Evolutionary conservation across 2,329 filamentous ascomycete species (phyloP), one percentile per base, ranked within the genome.

Genomic region (Penicillium sp.): DNA sequence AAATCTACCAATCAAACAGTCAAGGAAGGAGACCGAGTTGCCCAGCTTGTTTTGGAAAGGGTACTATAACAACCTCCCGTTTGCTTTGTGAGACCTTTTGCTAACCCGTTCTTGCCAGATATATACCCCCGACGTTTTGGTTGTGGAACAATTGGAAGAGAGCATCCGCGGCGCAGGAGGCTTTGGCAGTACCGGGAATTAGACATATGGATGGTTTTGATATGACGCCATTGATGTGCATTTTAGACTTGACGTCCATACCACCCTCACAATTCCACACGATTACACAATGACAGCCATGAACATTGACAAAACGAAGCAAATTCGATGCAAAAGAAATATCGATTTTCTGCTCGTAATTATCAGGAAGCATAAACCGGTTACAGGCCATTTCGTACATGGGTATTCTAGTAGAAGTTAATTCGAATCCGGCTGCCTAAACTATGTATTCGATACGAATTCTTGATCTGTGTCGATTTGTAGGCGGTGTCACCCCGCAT

Each of bases 31-130:
- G 94, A 99, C 74, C 88, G 94, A 53, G 80, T 99, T 68, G 95
- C 94, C 43, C 94, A 99, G 81, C 82, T 99, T 64, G 85, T 99
- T 63, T 79, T 99, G 56, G 94, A 99, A 81, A 85, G 91, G 72
- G 81, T 84, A 65, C 64, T 76, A 43, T 5, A 53, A 47, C 8
- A 9, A 48, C 20, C 40, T 26, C 12, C 30, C 46, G 21, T 8
- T 45, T 48, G 14, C 40, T 14, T 38, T 50, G 9, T 42, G 43
- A 20, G 35, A 8, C 18, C 57, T n/a, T 47, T 20, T 16, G 18
- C 35, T 54, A 40, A 54, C 43, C 18, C 6, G 21, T 28, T 20
- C 24, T 21, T 28, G 49, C 3, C 57, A 84, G 80, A 97, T 97
- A 68, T 92, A 89, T 68, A 97, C 92, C 26, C 93, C 94, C 2